Conservation (phyloP, 2,329 filamentous ascomycete species). For the Helminthosporium solani region DNA sequence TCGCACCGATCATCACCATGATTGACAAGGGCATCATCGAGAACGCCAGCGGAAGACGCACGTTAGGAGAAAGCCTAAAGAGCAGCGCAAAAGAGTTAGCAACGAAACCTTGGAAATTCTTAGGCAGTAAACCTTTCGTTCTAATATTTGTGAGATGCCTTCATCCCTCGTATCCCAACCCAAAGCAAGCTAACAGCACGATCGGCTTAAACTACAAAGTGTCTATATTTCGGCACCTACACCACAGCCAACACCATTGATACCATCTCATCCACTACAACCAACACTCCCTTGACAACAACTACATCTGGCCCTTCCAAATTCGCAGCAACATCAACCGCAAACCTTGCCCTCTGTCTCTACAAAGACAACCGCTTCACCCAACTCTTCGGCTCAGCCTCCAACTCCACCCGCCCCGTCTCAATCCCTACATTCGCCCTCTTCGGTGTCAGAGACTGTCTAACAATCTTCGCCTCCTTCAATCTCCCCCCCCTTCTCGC, state of each 20-base stretch:
- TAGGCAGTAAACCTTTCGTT: constrained; percentile 66
- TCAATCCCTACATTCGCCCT: constrained; percentile 71
- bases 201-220: constrained; percentile 28
- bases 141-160: constrained; percentile 56
- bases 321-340: constrained; percentile 75
- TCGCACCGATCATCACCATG: constrained; percentile 81
- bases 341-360: constrained; percentile 82
- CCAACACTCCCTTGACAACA: constrained; percentile 53
- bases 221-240: constrained; percentile 85
- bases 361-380: constrained; percentile 90
- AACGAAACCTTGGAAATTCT: constrained; percentile 59
- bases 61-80: constrained; percentile 61
- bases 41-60: constrained; percentile 70
- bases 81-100: constrained; percentile 59
- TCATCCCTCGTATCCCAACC: too few species aligned
- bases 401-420: constrained; percentile 54
- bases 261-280: constrained; percentile 68
- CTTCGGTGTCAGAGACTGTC: constrained; percentile 78
- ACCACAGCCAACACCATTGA: constrained; percentile 85
- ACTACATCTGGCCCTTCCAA: constrained; percentile 76
- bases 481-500: constrained; percentile 81
- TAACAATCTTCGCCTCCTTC: constrained; percentile 91
- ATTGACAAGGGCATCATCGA: constrained; percentile 83
- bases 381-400: constrained; percentile 68
- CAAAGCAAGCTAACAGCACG: too few species aligned